These are phyloP conservation scores for Trichosporon coremiiforme DNA, from an alignment of 1,284 basidiomycete genomes.

Conservation along the genomic window DNA sequence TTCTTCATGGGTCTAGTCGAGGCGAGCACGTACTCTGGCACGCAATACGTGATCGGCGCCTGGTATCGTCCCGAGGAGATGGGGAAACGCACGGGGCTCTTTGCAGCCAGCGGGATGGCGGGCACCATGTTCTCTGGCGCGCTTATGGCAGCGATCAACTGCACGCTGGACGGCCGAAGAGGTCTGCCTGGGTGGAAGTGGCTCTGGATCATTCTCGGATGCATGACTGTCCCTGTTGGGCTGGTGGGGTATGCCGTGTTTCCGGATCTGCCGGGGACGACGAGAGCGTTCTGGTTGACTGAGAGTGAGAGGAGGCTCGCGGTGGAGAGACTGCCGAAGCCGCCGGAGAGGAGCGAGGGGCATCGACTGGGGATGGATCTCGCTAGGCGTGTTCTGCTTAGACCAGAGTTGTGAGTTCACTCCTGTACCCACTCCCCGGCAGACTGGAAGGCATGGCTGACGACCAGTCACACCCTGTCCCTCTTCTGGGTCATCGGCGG, in stretches of 20 bases:
- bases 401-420: slow-evolving; percentile 22
- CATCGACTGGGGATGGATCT: slow-evolving; percentile 21
- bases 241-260: slow-evolving; percentile 27
- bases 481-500: slow-evolving; percentile 25
- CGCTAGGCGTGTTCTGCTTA: slow-evolving; percentile 16
- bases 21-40: slow-evolving; percentile 72
- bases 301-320: slow-evolving; percentile 25
- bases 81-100: slow-evolving; percentile 24
- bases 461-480: slow-evolving; percentile 22
- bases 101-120: slow-evolving; percentile 24
- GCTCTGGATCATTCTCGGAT: slow-evolving; percentile 28
- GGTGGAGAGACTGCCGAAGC: slow-evolving; percentile 25
- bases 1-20: slow-evolving; percentile 75
- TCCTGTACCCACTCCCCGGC: neutral
- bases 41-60: slow-evolving; percentile 66
- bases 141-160: slow-evolving; percentile 32
- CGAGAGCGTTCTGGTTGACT: slow-evolving; percentile 25
- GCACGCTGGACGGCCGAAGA: slow-evolving; percentile 34
- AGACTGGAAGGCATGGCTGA: neutral
- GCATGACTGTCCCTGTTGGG: slow-evolving; percentile 30
- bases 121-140: slow-evolving; percentile 28
- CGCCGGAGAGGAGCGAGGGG: slow-evolving; percentile 19
- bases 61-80: slow-evolving; percentile 27
- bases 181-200: slow-evolving; percentile 41
- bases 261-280: slow-evolving; percentile 27